These are phyloP conservation scores for Castanea crenata DNA, from an alignment of 306 rosid genomes.

Conservation along the genomic window DNA sequence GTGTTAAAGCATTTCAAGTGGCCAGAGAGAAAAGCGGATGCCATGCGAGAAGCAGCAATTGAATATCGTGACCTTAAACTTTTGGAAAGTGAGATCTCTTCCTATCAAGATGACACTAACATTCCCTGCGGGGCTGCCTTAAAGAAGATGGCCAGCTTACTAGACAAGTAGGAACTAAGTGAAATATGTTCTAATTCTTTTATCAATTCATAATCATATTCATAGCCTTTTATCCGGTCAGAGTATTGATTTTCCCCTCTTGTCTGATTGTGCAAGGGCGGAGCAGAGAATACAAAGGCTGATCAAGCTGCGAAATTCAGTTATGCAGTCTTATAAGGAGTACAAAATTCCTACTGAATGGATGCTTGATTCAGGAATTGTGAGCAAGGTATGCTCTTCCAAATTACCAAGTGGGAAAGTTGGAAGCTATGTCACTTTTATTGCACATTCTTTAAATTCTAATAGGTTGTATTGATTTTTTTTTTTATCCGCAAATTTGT, in stretches of 20 bases:
- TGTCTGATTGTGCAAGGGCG: slow-evolving; percentile 52
- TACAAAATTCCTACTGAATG: slow-evolving; percentile 75
- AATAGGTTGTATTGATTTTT: slow-evolving; percentile 13
- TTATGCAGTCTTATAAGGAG: slow-evolving; percentile 53
- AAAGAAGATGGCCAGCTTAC: slow-evolving; percentile 77
- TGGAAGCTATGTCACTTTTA: background rate
- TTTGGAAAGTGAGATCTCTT: slow-evolving; percentile 69
- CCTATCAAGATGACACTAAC: slow-evolving; percentile 62
- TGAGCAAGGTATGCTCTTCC: slow-evolving; percentile 49
- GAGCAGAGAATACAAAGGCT: slow-evolving; percentile 72
- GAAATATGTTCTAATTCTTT: slow-evolving; percentile 1
- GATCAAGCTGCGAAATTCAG: slow-evolving; percentile 58
- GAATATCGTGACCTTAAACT: slow-evolving; percentile 80
- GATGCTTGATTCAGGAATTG: slow-evolving; percentile 94
- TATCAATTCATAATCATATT: slow-evolving; percentile 1
- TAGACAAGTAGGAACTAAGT: slow-evolving; percentile 67
- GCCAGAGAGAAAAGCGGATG: slow-evolving; percentile 97
- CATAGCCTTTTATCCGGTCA: background rate
- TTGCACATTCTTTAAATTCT: background rate
- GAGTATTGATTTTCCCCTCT: slow-evolving; percentile 17
- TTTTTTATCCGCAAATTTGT: slow-evolving; percentile 1
- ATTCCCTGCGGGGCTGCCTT: slow-evolving; percentile 76
- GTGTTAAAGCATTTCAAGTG: slow-evolving; percentile 93
- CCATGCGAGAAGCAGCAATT: slow-evolving; percentile 89
- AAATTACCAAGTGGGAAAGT: background rate